Evolutionary conservation across 495 filamentous ascomycete genomes (phyloP).

Genomic region (Letharia columbiana): DNA sequence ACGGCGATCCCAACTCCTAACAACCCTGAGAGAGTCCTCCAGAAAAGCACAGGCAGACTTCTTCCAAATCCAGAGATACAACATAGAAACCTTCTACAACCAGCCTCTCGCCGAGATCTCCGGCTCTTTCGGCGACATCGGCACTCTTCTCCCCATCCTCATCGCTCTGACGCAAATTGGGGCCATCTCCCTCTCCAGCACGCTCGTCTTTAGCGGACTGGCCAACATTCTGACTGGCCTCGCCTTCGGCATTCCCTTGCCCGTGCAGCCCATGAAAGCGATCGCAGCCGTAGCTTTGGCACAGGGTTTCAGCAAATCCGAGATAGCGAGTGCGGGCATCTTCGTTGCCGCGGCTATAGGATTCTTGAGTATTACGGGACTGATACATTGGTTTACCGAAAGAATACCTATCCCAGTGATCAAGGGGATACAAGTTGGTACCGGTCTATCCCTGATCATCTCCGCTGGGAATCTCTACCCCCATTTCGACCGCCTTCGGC

Average conservation of each 20-base stretch:
- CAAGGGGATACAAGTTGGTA: conserved; percentile 90
- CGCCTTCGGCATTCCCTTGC: conserved; percentile 75
- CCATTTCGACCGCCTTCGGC: background rate
- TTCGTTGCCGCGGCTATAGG: conserved; percentile 65
- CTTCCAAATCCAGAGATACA: conserved; percentile 29
- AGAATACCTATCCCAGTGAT: conserved; percentile 76
- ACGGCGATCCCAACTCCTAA: conserved; percentile 8
- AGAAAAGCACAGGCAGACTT: conserved; percentile 12
- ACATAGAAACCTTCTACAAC: conserved; percentile 41
- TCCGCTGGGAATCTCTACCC: conserved; percentile 40
- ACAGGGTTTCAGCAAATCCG: conserved; percentile 46
- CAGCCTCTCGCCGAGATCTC: conserved; percentile 74
- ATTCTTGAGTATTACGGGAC: conserved; percentile 65
- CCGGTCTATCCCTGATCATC: conserved; percentile 70
- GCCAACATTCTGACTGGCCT: conserved; percentile 78
- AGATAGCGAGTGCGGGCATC: conserved; percentile 71
- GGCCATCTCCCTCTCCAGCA: conserved; percentile 72
- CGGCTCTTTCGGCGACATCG: conserved; percentile 82
- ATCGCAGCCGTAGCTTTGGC: conserved; percentile 82
- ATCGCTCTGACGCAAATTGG: conserved; percentile 67
- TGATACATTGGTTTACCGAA: conserved; percentile 59
- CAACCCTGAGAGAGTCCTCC: background rate
- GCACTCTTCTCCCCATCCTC: conserved; percentile 82
- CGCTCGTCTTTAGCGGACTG: conserved; percentile 77
- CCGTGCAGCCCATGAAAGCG: conserved; percentile 87